phyloP scores from a whole-genome alignment of 352 stramenopile genomes.

The Pythium apleroticum region DNA sequence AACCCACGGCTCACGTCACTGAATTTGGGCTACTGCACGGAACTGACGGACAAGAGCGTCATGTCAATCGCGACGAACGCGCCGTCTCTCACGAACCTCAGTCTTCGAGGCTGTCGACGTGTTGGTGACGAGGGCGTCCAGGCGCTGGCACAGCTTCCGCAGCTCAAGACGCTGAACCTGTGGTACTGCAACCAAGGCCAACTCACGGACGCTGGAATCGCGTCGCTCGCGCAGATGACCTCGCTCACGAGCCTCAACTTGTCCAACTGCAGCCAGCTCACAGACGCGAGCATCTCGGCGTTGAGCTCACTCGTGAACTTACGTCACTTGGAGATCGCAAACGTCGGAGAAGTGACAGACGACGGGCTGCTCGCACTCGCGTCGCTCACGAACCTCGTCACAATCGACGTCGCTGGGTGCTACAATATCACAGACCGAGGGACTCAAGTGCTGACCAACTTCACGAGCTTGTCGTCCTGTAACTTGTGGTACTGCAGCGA shows the following conservation, averaged over 20 bases:
- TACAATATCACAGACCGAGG: constrained; percentile 80
- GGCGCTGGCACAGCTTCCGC: constrained; percentile 36
- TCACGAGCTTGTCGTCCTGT: constrained; percentile 55
- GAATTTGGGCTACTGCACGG: constrained; percentile 79
- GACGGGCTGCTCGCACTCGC: constrained; percentile 49
- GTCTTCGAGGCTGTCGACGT: constrained; percentile 57
- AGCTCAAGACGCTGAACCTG: constrained; percentile 61
- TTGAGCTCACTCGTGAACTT: constrained; percentile 59
- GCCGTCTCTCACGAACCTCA: constrained; percentile 47
- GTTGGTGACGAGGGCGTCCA: constrained; percentile 56
- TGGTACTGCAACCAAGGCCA: constrained; percentile 84
- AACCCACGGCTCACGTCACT: constrained; percentile 49
- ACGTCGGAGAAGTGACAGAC: constrained; percentile 74
- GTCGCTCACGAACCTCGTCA: constrained; percentile 53
- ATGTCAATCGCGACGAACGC: constrained; percentile 41
- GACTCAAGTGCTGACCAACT: constrained; percentile 55
- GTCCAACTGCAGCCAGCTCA: constrained; percentile 80
- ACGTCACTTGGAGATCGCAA: constrained; percentile 69
- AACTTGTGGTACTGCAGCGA: constrained; percentile 87
- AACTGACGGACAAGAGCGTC: constrained; percentile 63
- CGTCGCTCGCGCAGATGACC: constrained; percentile 39
- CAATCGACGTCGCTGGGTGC: constrained; percentile 70
- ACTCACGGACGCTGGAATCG: constrained; percentile 64
- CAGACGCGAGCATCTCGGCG: constrained; percentile 50
- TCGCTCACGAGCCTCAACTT: constrained; percentile 73